These are phyloP conservation scores for Diutina neorugosa DNA, from an alignment of 1,139 yeast genomes.

Conservation along the genomic window DNA sequence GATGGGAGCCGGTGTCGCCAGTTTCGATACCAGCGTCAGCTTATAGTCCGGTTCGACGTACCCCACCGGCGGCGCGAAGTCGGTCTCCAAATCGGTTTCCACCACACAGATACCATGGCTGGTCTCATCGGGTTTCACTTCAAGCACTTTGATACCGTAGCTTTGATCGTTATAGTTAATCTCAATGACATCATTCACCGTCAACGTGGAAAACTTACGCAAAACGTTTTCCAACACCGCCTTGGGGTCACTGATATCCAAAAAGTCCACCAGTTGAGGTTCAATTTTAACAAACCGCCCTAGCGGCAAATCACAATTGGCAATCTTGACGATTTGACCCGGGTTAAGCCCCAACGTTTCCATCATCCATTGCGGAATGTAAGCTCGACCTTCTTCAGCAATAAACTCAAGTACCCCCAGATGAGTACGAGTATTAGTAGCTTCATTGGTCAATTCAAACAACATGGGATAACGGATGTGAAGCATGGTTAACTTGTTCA, in stretches of 20 bases:
- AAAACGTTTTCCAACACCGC: slow-evolving; percentile 91
- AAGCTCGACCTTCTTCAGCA: slow-evolving; percentile 94
- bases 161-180: slow-evolving; percentile 71
- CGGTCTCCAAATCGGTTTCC: slow-evolving; percentile 94
- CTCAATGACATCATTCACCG: slow-evolving; percentile 77
- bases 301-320: slow-evolving; percentile 68
- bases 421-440: slow-evolving; percentile 48
- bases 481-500: slow-evolving; percentile 71
- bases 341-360: slow-evolving; percentile 58
- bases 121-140: slow-evolving; percentile 68
- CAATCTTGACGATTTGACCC: slow-evolving; percentile 67
- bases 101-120: slow-evolving; percentile 77
- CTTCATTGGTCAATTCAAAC: slow-evolving; percentile 67
- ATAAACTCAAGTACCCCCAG: slow-evolving; percentile 94
- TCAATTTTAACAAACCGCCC: slow-evolving; percentile 88
- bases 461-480: slow-evolving; percentile 95
- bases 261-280: slow-evolving; percentile 87
- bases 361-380: slow-evolving; percentile 97
- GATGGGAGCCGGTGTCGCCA: slow-evolving; percentile 20
- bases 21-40: slow-evolving; percentile 20
- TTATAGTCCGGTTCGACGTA: slow-evolving; percentile 79
- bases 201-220: slow-evolving; percentile 79
- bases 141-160: slow-evolving; percentile 75
- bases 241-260: slow-evolving; percentile 90
- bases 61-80: slow-evolving; percentile 98